A percentile compares a stretch with the other conserved stretches of the same genome.
These are phyloP conservation scores for Diutina neorugosa DNA, from an alignment of 1,139 yeast species.

Conservation along the genomic window DNA sequence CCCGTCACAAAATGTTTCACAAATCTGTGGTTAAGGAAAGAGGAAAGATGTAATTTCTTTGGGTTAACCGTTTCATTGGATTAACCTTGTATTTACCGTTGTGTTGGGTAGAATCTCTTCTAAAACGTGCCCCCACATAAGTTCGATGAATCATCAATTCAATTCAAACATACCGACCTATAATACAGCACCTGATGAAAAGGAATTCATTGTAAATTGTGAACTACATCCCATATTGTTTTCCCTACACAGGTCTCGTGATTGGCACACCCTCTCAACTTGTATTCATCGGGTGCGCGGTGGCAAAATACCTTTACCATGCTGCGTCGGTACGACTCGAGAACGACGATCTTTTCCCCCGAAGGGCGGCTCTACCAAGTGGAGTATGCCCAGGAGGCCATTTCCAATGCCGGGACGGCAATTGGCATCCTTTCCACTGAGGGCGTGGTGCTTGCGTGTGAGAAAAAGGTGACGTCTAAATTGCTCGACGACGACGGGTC, in stretches of 20 bases:
- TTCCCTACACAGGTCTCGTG: neutral
- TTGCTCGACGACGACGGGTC: constrained; percentile 87
- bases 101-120: no score
- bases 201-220: no score
- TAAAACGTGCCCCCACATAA: no score
- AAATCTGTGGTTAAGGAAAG: no score
- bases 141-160: no score
- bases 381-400: constrained; percentile 95
- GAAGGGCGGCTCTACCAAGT: constrained; percentile 95
- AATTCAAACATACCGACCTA: no score
- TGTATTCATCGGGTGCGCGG: neutral
- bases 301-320: constrained; percentile 10
- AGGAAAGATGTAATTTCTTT: no score
- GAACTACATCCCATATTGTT: no score
- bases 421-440: constrained; percentile 86
- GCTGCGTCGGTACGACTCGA: constrained; percentile 68
- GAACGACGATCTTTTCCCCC: constrained; percentile 97
- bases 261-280: neutral
- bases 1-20: no score
- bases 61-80: no score
- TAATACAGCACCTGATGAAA: no score
- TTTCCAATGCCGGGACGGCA: constrained; percentile 96
- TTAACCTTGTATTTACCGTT: no score
- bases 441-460: constrained; percentile 95
- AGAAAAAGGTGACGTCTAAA: constrained; percentile 86